These are phyloP conservation scores for Sparassis latifolia DNA, from an alignment of 1,284 basidiomycete species.

Conservation along the genomic window DNA sequence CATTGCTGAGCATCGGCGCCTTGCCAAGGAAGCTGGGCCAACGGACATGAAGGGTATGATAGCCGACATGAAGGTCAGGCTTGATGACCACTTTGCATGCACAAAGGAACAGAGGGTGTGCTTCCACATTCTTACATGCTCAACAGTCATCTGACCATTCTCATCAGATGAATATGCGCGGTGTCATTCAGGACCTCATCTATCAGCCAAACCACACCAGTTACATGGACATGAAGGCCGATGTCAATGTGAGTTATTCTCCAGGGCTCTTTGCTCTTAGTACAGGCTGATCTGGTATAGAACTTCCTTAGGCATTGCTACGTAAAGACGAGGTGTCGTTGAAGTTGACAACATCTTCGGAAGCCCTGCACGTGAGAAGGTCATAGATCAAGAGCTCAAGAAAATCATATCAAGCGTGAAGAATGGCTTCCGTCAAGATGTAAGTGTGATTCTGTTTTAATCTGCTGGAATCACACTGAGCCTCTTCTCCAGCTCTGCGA, in stretches of 20 bases:
- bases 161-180: not conserved
- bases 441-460: not conserved
- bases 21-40: not conserved
- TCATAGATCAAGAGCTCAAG: not conserved
- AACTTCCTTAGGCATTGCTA: no score
- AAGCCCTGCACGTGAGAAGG: not conserved
- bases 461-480: not conserved
- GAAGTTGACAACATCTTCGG: not conserved
- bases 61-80: not conserved
- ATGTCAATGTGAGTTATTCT: not conserved
- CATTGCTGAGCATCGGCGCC: not conserved
- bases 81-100: not conserved
- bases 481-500: not conserved
- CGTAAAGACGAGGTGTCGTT: no score
- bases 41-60: not conserved
- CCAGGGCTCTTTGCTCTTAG: no score
- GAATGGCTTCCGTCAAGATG: conserved; percentile 2
- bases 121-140: no score
- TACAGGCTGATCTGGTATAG: no score
- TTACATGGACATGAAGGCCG: not conserved
- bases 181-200: not conserved
- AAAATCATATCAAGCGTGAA: conserved; percentile 1
- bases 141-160: not conserved
- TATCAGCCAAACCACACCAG: not conserved
- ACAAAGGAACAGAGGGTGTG: not conserved